phyloP scores from a whole-genome alignment of 2,329 filamentous ascomycete genomes.

The Colletotrichum musae region DNA sequence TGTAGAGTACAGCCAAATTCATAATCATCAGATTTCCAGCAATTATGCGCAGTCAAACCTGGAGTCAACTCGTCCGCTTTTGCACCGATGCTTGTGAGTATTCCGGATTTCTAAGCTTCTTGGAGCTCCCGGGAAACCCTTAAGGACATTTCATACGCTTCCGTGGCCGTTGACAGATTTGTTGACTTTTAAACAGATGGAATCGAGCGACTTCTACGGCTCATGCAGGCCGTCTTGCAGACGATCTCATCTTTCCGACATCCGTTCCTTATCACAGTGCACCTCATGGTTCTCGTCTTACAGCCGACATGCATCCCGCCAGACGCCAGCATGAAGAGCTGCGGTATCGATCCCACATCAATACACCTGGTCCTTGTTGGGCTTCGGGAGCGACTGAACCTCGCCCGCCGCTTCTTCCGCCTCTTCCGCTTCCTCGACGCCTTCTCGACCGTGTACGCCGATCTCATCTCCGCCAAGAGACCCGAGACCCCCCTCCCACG shows the following conservation, averaged over 20 bases:
- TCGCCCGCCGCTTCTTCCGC: constrained; percentile 6
- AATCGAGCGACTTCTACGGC: constrained; percentile 1
- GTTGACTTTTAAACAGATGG: background rate
- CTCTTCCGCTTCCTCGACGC: constrained; percentile 12
- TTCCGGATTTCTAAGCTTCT: too few relatives aligned
- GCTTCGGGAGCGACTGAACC: background rate
- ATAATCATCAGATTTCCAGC: background rate
- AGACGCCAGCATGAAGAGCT: background rate
- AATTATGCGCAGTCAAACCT: background rate
- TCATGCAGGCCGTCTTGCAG: constrained; percentile 7
- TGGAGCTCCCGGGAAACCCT: too few relatives aligned
- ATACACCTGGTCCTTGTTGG: background rate
- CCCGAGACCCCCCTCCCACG: background rate
- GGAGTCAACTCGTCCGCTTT: background rate
- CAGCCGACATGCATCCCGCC: background rate
- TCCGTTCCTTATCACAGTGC: background rate
- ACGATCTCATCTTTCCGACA: background rate
- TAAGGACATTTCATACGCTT: background rate
- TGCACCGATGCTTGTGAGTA: constrained; percentile 8
- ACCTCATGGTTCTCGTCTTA: background rate
- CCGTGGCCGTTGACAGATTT: background rate
- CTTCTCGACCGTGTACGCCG: background rate
- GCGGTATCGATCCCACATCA: background rate
- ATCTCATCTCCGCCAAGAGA: background rate
- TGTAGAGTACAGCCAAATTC: too few relatives aligned